These are phyloP conservation scores for Starmerella stigmatis DNA, from an alignment of 805 yeast species.

Conservation along the genomic window DNA sequence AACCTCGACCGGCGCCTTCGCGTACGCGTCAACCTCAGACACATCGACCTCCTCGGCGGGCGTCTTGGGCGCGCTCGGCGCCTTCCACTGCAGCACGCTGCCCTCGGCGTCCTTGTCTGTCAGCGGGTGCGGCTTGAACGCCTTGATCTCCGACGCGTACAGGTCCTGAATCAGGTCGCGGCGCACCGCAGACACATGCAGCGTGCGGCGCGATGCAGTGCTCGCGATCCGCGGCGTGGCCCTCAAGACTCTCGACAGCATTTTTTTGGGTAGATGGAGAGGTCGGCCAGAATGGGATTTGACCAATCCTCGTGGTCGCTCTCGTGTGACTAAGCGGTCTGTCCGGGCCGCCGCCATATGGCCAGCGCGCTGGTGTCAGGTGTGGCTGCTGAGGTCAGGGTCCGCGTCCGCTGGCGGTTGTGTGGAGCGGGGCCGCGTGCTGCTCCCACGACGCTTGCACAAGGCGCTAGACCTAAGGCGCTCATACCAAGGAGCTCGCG, in stretches of 20 bases:
- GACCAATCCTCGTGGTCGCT: constrained; percentile 8
- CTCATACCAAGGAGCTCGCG: too few relatives aligned
- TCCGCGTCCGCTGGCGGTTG: too few relatives aligned
- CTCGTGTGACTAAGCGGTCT: constrained; percentile 1
- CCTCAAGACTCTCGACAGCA: constrained; percentile 23
- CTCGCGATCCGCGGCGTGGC: constrained; percentile 14
- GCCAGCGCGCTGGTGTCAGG: neutral
- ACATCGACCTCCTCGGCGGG: constrained; percentile 74
- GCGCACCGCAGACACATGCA: constrained; percentile 27
- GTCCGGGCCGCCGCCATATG: neutral
- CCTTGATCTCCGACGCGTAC: constrained; percentile 76
- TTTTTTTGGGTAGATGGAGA: constrained; percentile 5
- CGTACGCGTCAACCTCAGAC: constrained; percentile 40
- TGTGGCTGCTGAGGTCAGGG: too few relatives aligned
- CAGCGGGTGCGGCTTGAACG: constrained; percentile 74
- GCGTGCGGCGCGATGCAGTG: constrained; percentile 16
- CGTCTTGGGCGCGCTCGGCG: constrained; percentile 65
- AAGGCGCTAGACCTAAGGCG: too few relatives aligned
- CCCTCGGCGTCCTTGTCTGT: constrained; percentile 65
- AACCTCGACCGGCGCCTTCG: constrained; percentile 37
- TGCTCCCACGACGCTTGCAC: too few relatives aligned
- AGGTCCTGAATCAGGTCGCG: constrained; percentile 67
- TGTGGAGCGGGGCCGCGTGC: too few relatives aligned
- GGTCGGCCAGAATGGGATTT: neutral
- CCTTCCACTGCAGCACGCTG: constrained; percentile 70